phyloP scores from a whole-genome alignment of 257 asterid species.

The Prunella vulgaris region DNA sequence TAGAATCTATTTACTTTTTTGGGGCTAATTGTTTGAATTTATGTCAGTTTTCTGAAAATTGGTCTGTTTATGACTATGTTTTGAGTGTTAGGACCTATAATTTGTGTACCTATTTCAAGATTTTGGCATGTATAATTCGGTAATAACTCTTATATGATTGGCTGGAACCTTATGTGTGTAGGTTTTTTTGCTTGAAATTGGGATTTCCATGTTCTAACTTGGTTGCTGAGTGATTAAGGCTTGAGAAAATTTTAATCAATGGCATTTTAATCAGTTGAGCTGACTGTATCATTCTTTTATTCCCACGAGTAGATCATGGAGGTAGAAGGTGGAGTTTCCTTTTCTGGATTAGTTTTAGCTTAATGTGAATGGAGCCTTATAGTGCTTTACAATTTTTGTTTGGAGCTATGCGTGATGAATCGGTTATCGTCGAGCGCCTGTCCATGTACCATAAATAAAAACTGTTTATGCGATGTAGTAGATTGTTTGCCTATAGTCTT shows the following conservation, averaged over 20 bases:
- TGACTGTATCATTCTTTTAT: not conserved
- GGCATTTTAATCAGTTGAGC: not conserved
- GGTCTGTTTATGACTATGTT: conserved; percentile 3
- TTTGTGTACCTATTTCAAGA: not conserved
- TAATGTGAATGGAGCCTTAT: not conserved
- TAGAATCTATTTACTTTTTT: not conserved
- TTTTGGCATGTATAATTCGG: not conserved
- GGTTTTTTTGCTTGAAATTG: not conserved
- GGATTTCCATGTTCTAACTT: not conserved
- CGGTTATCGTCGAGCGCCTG: too few relatives aligned
- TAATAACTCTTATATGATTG: too few relatives aligned
- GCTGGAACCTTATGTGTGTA: not conserved
- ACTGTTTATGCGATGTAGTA: too few relatives aligned
- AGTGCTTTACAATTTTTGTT: not conserved
- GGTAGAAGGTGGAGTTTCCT: not conserved
- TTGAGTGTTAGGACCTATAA: not conserved
- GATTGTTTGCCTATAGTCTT: not conserved
- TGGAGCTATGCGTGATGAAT: not conserved
- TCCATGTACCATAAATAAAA: not conserved
- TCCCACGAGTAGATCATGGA: not conserved
- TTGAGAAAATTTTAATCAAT: not conserved
- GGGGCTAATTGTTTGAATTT: not conserved
- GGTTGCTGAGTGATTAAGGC: not conserved
- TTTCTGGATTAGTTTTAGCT: not conserved
- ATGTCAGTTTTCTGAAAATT: not conserved